phyloP scores from a whole-genome alignment of 164 flowering plant species.

The Taxillus chinensis region DNA sequence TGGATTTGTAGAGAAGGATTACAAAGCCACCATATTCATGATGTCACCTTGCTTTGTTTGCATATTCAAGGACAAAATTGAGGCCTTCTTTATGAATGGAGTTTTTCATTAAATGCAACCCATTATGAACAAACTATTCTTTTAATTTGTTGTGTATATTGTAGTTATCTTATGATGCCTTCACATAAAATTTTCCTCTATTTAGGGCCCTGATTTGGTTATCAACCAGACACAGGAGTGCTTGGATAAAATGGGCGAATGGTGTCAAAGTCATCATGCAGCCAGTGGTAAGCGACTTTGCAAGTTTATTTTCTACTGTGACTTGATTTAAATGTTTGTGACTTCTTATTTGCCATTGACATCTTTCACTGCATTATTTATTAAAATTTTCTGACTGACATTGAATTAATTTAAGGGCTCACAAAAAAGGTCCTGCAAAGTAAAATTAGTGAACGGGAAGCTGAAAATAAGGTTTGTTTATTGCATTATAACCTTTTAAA shows the following conservation, averaged over 20 bases:
- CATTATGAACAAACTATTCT: not conserved
- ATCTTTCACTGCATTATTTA: too few relatives aligned
- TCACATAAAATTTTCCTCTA: not conserved
- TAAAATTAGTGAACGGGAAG: conserved; percentile 59
- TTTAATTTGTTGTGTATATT: too few relatives aligned
- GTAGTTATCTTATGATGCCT: not conserved
- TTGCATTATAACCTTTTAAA: not conserved
- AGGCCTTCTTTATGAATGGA: not conserved
- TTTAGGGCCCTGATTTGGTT: conserved; percentile 91
- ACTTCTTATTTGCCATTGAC: not conserved
- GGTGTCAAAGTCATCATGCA: conserved; percentile 86
- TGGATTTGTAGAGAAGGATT: not conserved
- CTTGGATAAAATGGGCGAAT: conserved; percentile 84
- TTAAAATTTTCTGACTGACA: too few relatives aligned
- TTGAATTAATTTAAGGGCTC: conserved; percentile 38
- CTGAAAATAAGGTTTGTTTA: conserved; percentile 69
- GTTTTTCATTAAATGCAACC: not conserved
- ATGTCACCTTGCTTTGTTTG: not conserved
- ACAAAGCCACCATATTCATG: not conserved
- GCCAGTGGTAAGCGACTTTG: conserved; percentile 60
- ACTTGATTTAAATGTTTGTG: not conserved
- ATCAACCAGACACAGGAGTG: conserved; percentile 79
- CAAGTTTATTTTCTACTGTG: not conserved
- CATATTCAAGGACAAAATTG: not conserved
- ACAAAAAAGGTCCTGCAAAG: conserved; percentile 68